Conservation (phyloP, 2,329 filamentous ascomycete species). For the Bisporella sp. region DNA sequence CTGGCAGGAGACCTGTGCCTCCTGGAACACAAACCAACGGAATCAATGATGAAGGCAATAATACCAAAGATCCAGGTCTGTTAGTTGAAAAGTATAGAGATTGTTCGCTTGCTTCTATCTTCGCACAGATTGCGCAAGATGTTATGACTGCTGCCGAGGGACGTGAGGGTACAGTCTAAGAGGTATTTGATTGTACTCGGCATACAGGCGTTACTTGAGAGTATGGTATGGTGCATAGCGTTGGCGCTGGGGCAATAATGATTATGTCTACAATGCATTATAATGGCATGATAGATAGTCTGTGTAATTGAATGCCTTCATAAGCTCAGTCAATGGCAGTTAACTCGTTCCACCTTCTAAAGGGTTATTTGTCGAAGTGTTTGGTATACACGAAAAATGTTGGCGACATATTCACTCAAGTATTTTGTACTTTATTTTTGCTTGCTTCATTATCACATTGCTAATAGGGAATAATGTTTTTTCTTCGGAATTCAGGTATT, state of each 20-base stretch:
- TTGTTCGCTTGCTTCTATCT: constrained; percentile 65
- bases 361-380: no score
- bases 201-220: not conserved
- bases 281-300: no score
- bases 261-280: not conserved
- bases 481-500: no score
- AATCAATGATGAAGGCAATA: constrained; percentile 26
- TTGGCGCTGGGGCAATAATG: constrained; percentile 1
- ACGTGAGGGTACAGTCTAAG: not conserved
- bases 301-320: no score
- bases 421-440: no score
- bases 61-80: constrained; percentile 33
- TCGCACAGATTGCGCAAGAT: constrained; percentile 54
- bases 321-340: no score
- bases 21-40: constrained; percentile 58
- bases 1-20: constrained; percentile 54
- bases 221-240: constrained; percentile 1
- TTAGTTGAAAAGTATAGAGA: constrained; percentile 66
- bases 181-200: not conserved
- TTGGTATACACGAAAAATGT: no score
- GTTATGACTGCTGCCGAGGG: constrained; percentile 31
- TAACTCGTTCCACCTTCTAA: no score
- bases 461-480: no score
- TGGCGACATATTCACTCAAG: no score
- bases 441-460: no score